Evolutionary conservation across 2,329 filamentous ascomycete genomes (phyloP).

Genomic region (Sporothrix euskadiensis): DNA sequence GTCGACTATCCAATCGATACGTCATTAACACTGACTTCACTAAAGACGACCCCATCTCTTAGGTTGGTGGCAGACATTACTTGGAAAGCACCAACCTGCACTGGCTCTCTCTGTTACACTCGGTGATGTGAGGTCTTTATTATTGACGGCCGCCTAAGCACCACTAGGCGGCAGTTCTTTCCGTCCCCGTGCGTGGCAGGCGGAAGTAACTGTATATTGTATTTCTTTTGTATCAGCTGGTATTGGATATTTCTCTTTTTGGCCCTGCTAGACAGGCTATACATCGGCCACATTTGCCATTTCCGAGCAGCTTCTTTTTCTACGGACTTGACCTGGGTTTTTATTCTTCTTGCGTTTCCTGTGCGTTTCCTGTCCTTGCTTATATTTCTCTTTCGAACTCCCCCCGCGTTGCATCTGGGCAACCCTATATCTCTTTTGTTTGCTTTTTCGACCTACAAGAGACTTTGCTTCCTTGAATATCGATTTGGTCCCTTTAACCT

Average conservation of each 20-base stretch:
- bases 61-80: neutral
- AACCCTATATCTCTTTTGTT: neutral
- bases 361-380: neutral
- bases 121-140: neutral
- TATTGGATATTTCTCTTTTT: neutral
- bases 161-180: neutral
- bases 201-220: neutral
- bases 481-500: neutral
- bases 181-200: neutral
- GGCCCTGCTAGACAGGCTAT: neutral
- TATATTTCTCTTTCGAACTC: neutral
- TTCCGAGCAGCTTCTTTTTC: neutral
- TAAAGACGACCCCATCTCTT: neutral
- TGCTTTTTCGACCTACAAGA: neutral
- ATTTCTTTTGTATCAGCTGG: neutral
- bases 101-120: neutral
- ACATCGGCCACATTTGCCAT: neutral
- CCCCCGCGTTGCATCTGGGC: neutral
- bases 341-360: neutral
- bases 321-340: neutral
- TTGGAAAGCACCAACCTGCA: neutral
- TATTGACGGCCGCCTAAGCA: neutral
- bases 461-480: neutral
- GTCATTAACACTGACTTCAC: constrained; percentile 32
- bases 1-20: constrained; percentile 21